Conservation (phyloP, 495 filamentous ascomycete species). For the Lepraria neglecta region DNA sequence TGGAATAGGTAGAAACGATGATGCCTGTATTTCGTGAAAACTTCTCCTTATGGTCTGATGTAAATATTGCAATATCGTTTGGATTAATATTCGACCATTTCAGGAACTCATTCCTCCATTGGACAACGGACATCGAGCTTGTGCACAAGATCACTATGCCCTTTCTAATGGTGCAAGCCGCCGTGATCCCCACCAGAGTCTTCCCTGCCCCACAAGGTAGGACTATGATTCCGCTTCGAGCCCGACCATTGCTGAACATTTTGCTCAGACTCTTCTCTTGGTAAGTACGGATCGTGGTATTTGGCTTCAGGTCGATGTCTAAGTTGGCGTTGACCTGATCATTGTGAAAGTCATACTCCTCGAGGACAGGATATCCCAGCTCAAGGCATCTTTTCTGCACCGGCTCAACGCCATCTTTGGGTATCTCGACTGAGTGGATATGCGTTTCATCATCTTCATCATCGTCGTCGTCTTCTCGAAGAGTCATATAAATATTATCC, state of each 20-base stretch:
- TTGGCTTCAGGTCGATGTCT: slow-evolving; percentile 83
- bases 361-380: slow-evolving; percentile 78
- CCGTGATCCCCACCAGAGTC: slow-evolving; percentile 93
- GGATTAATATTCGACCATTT: slow-evolving; percentile 98
- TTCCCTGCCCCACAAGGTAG: slow-evolving; percentile 96
- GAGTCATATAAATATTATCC: slow-evolving; percentile 53
- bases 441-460: slow-evolving; percentile 83
- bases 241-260: slow-evolving; percentile 98
- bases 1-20: slow-evolving; percentile 95
- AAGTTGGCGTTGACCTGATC: slow-evolving; percentile 83
- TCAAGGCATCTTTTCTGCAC: slow-evolving; percentile 88
- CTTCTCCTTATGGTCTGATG: slow-evolving; percentile 84
- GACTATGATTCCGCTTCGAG: slow-evolving; percentile 96
- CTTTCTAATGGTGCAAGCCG: slow-evolving; percentile 96
- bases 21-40: slow-evolving; percentile 88
- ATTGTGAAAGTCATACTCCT: slow-evolving; percentile 97
- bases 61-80: slow-evolving; percentile 88
- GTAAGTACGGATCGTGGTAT: slow-evolving; percentile 75
- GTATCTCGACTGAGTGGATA: slow-evolving; percentile 95
- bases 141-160: slow-evolving; percentile 92
- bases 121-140: slow-evolving; percentile 93
- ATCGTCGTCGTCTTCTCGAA: slow-evolving; percentile 68
- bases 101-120: slow-evolving; percentile 93
- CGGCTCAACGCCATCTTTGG: slow-evolving; percentile 64
- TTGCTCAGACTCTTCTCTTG: slow-evolving; percentile 97